Evolutionary conservation across 2,329 filamentous ascomycete genomes (phyloP).

Genomic region (Fusarium sublunatum): DNA sequence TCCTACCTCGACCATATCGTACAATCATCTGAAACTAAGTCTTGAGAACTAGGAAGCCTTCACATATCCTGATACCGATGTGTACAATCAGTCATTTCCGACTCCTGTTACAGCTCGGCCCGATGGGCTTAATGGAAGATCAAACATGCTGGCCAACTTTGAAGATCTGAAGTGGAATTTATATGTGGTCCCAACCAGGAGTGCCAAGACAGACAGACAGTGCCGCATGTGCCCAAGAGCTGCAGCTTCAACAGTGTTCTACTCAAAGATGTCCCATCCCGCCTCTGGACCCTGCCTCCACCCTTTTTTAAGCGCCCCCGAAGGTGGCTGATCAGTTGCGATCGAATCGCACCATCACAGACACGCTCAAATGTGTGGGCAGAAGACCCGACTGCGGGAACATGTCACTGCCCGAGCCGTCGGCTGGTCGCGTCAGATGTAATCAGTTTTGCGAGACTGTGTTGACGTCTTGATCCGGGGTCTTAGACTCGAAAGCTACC

Average conservation of each 20-base stretch:
- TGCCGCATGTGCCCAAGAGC: slow-evolving; percentile 13
- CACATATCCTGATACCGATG: slow-evolving; percentile 14
- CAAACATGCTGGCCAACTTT: slow-evolving; percentile 32
- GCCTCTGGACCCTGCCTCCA: slow-evolving; percentile 19
- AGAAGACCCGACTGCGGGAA: slow-evolving; percentile 18
- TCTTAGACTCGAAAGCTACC: slow-evolving; percentile 13
- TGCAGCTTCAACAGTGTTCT: slow-evolving; percentile 36
- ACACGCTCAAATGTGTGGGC: slow-evolving; percentile 10
- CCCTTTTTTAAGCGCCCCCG: slow-evolving; percentile 5
- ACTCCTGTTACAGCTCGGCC: slow-evolving; percentile 40
- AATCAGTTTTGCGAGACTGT: slow-evolving; percentile 23
- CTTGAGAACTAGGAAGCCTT: slow-evolving; percentile 27
- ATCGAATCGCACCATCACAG: slow-evolving; percentile 6
- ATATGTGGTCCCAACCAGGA: slow-evolving; percentile 16
- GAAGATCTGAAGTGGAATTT: slow-evolving; percentile 24
- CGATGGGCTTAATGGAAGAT: slow-evolving; percentile 34
- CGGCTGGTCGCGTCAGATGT: slow-evolving; percentile 39
- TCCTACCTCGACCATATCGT: slow-evolving; percentile 44
- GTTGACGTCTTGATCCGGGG: slow-evolving; percentile 14
- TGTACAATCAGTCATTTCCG: slow-evolving; percentile 29
- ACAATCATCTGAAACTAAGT: slow-evolving; percentile 48
- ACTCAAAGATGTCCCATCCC: slow-evolving; percentile 15
- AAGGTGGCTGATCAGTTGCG: slow-evolving; percentile 1
- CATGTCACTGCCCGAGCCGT: slow-evolving; percentile 32
- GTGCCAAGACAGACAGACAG: slow-evolving; percentile 21